These are phyloP conservation scores for Verbascum thapsus DNA, from an alignment of 257 asterid genomes.

Conservation along the genomic window DNA sequence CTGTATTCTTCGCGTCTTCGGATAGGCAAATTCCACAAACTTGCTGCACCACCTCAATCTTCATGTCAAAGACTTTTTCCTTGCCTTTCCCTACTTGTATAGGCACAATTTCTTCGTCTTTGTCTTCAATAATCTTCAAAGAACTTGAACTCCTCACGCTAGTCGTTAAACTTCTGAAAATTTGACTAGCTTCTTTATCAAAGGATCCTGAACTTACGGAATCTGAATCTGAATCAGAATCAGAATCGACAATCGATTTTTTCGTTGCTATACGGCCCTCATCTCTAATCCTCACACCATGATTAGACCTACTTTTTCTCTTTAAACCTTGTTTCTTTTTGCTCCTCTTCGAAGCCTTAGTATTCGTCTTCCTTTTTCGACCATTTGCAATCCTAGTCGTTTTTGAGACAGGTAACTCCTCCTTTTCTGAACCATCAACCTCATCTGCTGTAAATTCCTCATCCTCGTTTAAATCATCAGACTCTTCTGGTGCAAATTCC, in stretches of 20 bases:
- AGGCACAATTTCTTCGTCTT: constrained; percentile 33
- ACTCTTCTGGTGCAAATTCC: constrained; percentile 42
- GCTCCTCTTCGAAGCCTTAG: constrained; percentile 36
- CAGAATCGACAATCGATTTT: constrained; percentile 38
- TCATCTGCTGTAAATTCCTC: constrained; percentile 46
- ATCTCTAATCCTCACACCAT: constrained; percentile 28
- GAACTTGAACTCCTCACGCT: constrained; percentile 43
- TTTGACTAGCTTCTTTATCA: constrained; percentile 58
- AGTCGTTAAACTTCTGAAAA: constrained; percentile 39
- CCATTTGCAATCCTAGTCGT: constrained; percentile 14
- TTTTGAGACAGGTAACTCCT: constrained; percentile 32
- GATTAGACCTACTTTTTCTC: constrained; percentile 32
- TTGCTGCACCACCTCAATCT: constrained; percentile 59
- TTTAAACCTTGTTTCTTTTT: constrained; percentile 27
- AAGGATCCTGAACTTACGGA: constrained; percentile 49
- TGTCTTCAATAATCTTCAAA: constrained; percentile 28
- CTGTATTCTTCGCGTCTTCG: constrained; percentile 60
- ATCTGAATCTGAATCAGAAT: constrained; percentile 42
- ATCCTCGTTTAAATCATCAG: constrained; percentile 37
- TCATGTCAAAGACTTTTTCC: constrained; percentile 48
- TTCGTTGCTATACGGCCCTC: constrained; percentile 33
- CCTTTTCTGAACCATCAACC: constrained; percentile 35
- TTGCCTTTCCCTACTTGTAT: constrained; percentile 53
- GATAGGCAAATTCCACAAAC: constrained; percentile 80
- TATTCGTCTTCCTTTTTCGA: constrained; percentile 31